Conservation (phyloP, 179 eudicot genomes). For the Beta macrorhiza region DNA sequence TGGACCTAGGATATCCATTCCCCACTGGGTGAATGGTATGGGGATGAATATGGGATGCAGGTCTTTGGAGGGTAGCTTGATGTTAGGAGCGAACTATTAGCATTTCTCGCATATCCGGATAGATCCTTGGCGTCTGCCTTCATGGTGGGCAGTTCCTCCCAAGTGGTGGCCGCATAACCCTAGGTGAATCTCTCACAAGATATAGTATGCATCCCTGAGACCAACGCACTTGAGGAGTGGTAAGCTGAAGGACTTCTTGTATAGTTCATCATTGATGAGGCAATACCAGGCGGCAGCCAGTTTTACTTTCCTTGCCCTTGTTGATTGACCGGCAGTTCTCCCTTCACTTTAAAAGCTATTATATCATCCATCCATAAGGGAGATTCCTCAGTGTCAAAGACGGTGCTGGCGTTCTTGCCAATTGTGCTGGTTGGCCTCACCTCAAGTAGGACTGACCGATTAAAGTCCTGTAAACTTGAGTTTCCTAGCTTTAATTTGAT, state of each 20-base stretch:
- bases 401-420: too few species aligned
- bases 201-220: not conserved
- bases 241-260: too few species aligned
- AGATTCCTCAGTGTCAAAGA: too few species aligned
- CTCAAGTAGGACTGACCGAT: too few species aligned
- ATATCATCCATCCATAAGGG: too few species aligned
- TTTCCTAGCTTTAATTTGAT: too few species aligned
- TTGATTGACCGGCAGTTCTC: not conserved
- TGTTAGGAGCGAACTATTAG: not conserved
- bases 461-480: too few species aligned
- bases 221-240: not conserved
- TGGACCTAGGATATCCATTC: too few species aligned
- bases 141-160: not conserved
- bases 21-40: too few species aligned
- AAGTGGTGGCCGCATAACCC: not conserved
- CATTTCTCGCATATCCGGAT: not conserved
- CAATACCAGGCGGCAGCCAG: not conserved
- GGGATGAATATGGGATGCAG: not conserved
- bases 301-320: not conserved
- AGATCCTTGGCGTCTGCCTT: not conserved
- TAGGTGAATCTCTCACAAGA: not conserved
- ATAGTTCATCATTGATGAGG: not conserved
- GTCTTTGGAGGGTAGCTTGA: not conserved
- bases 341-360: too few species aligned
- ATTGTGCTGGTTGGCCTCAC: too few species aligned